Evolutionary conservation across 306 rosid species (phyloP), one percentile per base, ranked within the genome.

Genomic region (Cicer chorassanicum): DNA sequence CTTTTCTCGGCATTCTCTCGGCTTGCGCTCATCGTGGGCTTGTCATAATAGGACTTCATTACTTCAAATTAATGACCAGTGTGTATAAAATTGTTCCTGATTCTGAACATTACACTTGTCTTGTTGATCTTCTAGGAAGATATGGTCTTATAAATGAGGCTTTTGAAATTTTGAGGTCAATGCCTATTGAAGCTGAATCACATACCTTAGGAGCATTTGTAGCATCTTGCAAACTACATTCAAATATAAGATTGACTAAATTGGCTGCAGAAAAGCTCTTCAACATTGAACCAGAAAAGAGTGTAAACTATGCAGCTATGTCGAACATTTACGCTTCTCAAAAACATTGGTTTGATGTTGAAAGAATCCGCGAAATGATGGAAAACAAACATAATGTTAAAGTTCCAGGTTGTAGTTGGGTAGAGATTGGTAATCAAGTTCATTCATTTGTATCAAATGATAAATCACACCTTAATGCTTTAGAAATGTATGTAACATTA

Each of bases 11-110:
- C 45, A 85, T 86, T 83, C 87, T 93, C 53, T 81, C 93, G 18
- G 92, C 93, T 55, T 89, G 97, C 72, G 87, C 82, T 50, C 97
- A 93, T 81, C 75, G 87, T 6, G 96, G 96, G 34, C 79, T 85
- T 41, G 80, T 86, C 46, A 72, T 51, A 38, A 63, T 18, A 49
- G 98, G 97, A 46, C 78, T 89, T 79, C 68, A 84, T 59, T 91
- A 86, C 86, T 91, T 91, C 18, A 80, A 80, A 45, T 53, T 82
- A 66, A 91, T 93, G 96, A 85, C 71, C 6, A 38, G 61, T 34
- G 76, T 46, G 16, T 87, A 89, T 79, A 84, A 48, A 10, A 84
- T 85, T 63, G 49, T 68, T 19, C 98, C 92, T 39, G 87, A 83
- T 77, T 73, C 87, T 6, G 86, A 87, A 45, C 96, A 91, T 56